Evolutionary conservation across 805 yeast species (phyloP).

Genomic region (Yamadazyma insecticola): DNA sequence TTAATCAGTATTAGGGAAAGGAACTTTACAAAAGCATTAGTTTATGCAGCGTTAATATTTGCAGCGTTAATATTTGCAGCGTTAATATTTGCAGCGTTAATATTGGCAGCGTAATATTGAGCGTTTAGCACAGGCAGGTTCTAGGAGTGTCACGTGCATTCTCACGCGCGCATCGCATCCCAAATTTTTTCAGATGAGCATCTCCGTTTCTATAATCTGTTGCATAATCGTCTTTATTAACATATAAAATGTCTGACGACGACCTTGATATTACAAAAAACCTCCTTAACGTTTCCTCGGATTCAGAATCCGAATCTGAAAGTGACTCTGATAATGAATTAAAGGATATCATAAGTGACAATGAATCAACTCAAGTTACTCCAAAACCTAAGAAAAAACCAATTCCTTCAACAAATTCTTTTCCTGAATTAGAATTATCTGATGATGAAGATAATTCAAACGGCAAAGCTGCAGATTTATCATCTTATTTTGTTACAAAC

Average conservation of each 20-base stretch:
- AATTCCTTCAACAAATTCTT: constrained; percentile 22
- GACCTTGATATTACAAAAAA: constrained; percentile 55
- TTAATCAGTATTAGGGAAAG: too few species aligned
- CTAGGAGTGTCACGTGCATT: too few species aligned
- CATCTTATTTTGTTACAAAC: constrained; percentile 35
- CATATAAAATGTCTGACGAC: constrained; percentile 13
- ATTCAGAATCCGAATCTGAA: constrained; percentile 11
- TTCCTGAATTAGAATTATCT: constrained; percentile 51
- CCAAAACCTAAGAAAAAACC: constrained; percentile 20
- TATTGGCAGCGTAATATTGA: too few species aligned
- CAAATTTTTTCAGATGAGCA: too few species aligned
- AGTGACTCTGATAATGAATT: constrained; percentile 22
- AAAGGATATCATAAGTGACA: constrained; percentile 36
- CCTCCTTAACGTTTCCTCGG: constrained; percentile 28
- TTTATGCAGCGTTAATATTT: too few species aligned
- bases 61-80: too few species aligned
- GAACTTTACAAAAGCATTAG: too few species aligned
- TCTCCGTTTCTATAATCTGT: too few species aligned
- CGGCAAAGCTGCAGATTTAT: constrained; percentile 13
- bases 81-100: too few species aligned
- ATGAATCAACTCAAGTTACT: constrained; percentile 34
- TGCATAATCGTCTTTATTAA: too few species aligned
- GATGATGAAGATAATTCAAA: constrained; percentile 34
- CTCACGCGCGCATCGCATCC: too few species aligned
- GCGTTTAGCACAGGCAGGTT: too few species aligned